These are phyloP conservation scores for Reutealis trisperma DNA, from an alignment of 345 rosid genomes.

Conservation along the genomic window DNA sequence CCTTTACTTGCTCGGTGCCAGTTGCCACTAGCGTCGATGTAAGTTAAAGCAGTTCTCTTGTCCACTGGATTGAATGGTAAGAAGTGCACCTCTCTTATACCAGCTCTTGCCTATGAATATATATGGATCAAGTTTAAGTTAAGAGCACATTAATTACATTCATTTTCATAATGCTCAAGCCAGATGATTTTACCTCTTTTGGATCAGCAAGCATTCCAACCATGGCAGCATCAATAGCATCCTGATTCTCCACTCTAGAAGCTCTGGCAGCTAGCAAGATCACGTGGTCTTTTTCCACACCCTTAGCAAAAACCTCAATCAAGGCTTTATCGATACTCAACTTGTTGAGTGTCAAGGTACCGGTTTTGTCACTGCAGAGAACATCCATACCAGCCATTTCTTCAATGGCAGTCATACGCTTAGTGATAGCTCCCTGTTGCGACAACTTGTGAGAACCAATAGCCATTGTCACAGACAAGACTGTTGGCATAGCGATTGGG, in stretches of 20 bases:
- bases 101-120: slow-evolving; percentile 49
- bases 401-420: slow-evolving; percentile 37
- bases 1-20: slow-evolving; percentile 69
- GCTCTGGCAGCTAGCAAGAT: slow-evolving; percentile 36
- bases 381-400: slow-evolving; percentile 38
- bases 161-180: slow-evolving; percentile 7
- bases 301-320: slow-evolving; percentile 31
- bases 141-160: slow-evolving; percentile 15
- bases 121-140: background rate
- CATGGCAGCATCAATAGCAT: slow-evolving; percentile 39
- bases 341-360: slow-evolving; percentile 33
- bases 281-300: slow-evolving; percentile 28
- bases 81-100: slow-evolving; percentile 41
- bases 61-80: slow-evolving; percentile 61
- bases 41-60: slow-evolving; percentile 63
- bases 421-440: slow-evolving; percentile 33
- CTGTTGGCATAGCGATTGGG: slow-evolving; percentile 37
- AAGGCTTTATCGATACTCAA: slow-evolving; percentile 29
- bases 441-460: slow-evolving; percentile 35
- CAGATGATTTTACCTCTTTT: slow-evolving; percentile 32
- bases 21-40: slow-evolving; percentile 48
- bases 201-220: slow-evolving; percentile 40
- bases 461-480: slow-evolving; percentile 37
- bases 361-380: slow-evolving; percentile 39
- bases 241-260: slow-evolving; percentile 38